These are phyloP conservation scores for Macrolepiota dolichaula DNA, from an alignment of 768 basidiomycete species.

Conservation along the genomic window DNA sequence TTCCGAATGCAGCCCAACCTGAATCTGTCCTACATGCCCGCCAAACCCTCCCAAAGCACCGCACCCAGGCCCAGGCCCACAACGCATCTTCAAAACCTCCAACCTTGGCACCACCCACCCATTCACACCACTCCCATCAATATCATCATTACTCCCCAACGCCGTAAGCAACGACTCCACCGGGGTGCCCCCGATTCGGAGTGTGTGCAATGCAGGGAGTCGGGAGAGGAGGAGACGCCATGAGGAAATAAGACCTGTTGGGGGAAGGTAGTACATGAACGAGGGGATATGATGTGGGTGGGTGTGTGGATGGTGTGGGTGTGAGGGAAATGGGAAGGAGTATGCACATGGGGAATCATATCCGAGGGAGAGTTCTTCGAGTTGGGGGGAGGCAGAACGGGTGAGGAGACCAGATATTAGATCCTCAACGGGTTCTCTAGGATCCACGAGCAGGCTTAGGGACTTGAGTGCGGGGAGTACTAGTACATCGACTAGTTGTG, in stretches of 20 bases:
- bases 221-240: slow-evolving; percentile 65
- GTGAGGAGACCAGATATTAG: slow-evolving; percentile 57
- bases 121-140: slow-evolving; percentile 34
- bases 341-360: slow-evolving; percentile 38
- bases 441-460: slow-evolving; percentile 67
- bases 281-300: neutral
- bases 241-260: slow-evolving; percentile 54
- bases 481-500: slow-evolving; percentile 58
- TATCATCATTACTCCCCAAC: slow-evolving; percentile 56
- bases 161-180: slow-evolving; percentile 61
- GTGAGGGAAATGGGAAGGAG: slow-evolving; percentile 28
- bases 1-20: slow-evolving; percentile 43
- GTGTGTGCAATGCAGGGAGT: slow-evolving; percentile 51
- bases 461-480: slow-evolving; percentile 53
- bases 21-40: too few species aligned
- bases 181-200: slow-evolving; percentile 63
- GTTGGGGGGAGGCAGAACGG: slow-evolving; percentile 42
- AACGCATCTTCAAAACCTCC: slow-evolving; percentile 47
- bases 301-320: too few species aligned
- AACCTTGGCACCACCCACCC: slow-evolving; percentile 68
- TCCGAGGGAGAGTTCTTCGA: slow-evolving; percentile 60
- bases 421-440: slow-evolving; percentile 74
- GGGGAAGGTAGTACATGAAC: slow-evolving; percentile 43
- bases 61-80: too few species aligned
- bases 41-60: too few species aligned